Percentiles rank a stretch among this genome's conserved stretches.
phyloP scores from a whole-genome alignment of 2,329 filamentous ascomycete species.

The Penicillium sp. region DNA sequence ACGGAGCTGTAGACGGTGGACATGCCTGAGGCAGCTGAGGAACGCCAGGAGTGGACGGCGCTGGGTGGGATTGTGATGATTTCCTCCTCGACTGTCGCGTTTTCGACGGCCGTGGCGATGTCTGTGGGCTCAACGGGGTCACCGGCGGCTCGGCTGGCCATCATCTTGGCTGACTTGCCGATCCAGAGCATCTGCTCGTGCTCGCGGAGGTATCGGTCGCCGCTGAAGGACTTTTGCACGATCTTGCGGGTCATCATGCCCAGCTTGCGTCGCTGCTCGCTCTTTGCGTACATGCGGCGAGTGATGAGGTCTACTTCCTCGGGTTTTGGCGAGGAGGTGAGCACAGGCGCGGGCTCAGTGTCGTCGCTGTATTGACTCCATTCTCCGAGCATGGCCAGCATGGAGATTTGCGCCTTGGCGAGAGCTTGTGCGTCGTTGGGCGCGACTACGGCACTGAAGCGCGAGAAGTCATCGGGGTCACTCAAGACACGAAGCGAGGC shows the following conservation, averaged over 20 bases:
- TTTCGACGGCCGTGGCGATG: constrained; percentile 29
- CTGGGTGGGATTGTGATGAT: constrained; percentile 39
- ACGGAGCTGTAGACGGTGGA: constrained; percentile 33
- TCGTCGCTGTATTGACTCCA: constrained; percentile 63
- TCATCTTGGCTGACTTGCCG: constrained; percentile 41
- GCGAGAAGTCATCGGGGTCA: constrained; percentile 48
- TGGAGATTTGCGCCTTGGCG: constrained; percentile 63
- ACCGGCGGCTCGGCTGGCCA: constrained; percentile 30
- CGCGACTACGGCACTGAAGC: constrained; percentile 64
- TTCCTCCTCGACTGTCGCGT: constrained; percentile 36
- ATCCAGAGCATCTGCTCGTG: constrained; percentile 64
- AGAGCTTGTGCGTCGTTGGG: constrained; percentile 64
- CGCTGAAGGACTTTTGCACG: constrained; percentile 61
- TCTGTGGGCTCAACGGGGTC: constrained; percentile 29
- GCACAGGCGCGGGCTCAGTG: constrained; percentile 42
- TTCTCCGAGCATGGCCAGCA: constrained; percentile 63
- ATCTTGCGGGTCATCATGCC: constrained; percentile 62
- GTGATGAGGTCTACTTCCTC: constrained; percentile 58
- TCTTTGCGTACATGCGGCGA: constrained; percentile 63
- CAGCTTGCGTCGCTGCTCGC: constrained; percentile 56
- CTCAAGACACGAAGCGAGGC: constrained; percentile 46
- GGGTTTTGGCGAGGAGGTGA: constrained; percentile 52
- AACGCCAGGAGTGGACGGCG: constrained; percentile 40
- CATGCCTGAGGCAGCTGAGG: constrained; percentile 35
- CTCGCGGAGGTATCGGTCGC: constrained; percentile 62